phyloP scores from a whole-genome alignment of 2,329 filamentous ascomycete species.

The Graphilbum ipis-grandicollis region DNA sequence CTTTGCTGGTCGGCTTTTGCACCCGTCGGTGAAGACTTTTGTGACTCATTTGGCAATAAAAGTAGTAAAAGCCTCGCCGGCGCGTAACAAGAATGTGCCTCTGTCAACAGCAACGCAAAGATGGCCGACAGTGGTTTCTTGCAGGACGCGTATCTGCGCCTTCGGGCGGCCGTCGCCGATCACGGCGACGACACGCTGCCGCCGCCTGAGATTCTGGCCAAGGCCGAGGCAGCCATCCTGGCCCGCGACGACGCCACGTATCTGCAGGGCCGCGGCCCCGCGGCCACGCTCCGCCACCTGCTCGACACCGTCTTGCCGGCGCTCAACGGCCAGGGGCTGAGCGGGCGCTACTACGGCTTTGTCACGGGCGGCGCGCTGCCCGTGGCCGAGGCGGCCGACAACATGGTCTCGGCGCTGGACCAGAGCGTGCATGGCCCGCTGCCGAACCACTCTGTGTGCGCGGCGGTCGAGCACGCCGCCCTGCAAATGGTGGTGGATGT shows the following conservation, averaged over 20 bases:
- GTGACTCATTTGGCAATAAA: no score
- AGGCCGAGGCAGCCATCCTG: conserved; percentile 21
- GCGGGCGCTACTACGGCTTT: conserved; percentile 68
- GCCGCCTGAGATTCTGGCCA: conserved; percentile 13
- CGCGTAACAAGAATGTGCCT: no score
- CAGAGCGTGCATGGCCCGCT: conserved; percentile 77
- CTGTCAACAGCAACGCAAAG: no score
- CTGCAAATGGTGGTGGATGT: conserved; percentile 53
- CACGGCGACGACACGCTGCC: conserved; percentile 28
- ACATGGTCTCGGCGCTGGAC: conserved; percentile 63
- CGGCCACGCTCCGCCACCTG: conserved; percentile 24
- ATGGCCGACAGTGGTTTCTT: background rate
- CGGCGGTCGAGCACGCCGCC: conserved; percentile 58
- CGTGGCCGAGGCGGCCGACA: conserved; percentile 66
- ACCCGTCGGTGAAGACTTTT: no score
- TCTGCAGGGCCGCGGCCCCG: conserved; percentile 15
- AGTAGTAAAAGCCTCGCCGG: no score
- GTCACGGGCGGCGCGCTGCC: conserved; percentile 71
- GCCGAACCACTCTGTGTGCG: conserved; percentile 55
- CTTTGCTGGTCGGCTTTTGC: no score
- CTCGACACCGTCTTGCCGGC: conserved; percentile 31
- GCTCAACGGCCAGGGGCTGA: conserved; percentile 48
- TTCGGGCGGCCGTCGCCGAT: conserved; percentile 2
- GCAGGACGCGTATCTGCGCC: background rate
- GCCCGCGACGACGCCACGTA: conserved; percentile 13